phyloP scores from a whole-genome alignment of 306 rosid genomes.

The Quercus engelmannii region DNA sequence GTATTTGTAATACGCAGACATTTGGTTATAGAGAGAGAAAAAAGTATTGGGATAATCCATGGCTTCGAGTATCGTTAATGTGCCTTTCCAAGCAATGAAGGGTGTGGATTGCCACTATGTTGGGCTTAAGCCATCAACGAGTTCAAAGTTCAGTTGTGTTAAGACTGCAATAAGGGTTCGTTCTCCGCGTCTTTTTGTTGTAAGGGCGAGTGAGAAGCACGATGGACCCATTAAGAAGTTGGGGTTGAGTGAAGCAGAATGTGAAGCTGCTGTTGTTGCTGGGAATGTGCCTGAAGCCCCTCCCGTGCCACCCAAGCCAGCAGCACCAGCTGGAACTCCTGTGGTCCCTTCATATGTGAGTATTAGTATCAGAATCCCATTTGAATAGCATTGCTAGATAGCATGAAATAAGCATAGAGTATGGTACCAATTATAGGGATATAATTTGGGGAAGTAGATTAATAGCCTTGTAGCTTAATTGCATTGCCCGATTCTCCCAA shows the following conservation, averaged over 20 bases:
- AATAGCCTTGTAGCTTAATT: too few species aligned
- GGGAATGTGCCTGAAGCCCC: slow-evolving; percentile 82
- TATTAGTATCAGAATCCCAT: neutral
- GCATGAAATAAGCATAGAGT: neutral
- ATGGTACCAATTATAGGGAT: too few species aligned
- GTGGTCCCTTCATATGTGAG: slow-evolving; percentile 76
- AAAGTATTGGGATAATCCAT: slow-evolving; percentile 19
- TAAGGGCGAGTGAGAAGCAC: slow-evolving; percentile 41
- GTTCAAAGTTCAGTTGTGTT: slow-evolving; percentile 25
- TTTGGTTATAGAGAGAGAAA: neutral
- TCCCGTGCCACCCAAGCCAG: slow-evolving; percentile 74
- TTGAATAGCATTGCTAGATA: neutral
- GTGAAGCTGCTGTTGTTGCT: slow-evolving; percentile 82
- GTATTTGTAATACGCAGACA: neutral
- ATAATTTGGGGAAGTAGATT: neutral
- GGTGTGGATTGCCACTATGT: slow-evolving; percentile 45
- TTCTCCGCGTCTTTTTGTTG: slow-evolving; percentile 30
- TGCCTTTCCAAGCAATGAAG: slow-evolving; percentile 36
- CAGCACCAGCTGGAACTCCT: slow-evolving; percentile 80
- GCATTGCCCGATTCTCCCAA: too few species aligned
- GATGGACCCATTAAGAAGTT: slow-evolving; percentile 34
- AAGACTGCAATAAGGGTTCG: slow-evolving; percentile 30
- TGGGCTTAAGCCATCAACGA: slow-evolving; percentile 34
- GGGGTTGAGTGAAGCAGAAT: slow-evolving; percentile 58
- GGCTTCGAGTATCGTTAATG: slow-evolving; percentile 56